Evolutionary conservation across 2,329 filamentous ascomycete species (phyloP).

Genomic region (Keithomyces neogunnii): DNA sequence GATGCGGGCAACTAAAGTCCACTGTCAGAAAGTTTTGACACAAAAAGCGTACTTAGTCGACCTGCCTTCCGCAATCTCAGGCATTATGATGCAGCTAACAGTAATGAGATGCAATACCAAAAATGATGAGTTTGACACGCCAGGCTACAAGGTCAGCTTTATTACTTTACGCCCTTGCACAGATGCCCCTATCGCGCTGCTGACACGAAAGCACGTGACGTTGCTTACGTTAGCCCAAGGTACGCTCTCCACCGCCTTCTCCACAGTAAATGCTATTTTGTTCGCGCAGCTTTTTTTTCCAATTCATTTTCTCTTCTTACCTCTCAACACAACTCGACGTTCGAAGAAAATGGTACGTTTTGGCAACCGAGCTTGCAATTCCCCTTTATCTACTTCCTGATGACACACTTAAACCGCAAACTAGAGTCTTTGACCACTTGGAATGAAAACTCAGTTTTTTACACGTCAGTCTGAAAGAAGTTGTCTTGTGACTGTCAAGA

Average conservation of each 20-base stretch:
- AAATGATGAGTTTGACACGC: too few species aligned
- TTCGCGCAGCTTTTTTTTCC: constrained; percentile 18
- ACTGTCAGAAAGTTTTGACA: not conserved
- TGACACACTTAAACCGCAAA: constrained; percentile 81
- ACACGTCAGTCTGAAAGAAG: constrained; percentile 84
- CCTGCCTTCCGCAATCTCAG: constrained; percentile 55
- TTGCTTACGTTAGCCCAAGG: constrained; percentile 13
- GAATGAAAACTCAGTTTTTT: constrained; percentile 76
- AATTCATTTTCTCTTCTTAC: constrained; percentile 8
- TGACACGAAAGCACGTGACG: constrained; percentile 23
- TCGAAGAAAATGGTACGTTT: constrained; percentile 10
- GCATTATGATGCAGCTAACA: constrained; percentile 36
- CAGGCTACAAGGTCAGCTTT: too few species aligned
- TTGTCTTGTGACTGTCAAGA: constrained; percentile 8
- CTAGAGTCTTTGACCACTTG: constrained; percentile 94
- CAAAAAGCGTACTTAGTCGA: not conserved
- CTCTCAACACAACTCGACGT: constrained; percentile 5
- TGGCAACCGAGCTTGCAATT: constrained; percentile 2
- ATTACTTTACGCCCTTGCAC: not conserved
- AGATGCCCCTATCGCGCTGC: constrained; percentile 12
- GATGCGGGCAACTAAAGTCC: constrained; percentile 62
- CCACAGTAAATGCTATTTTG: constrained; percentile 15
- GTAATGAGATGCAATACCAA: not conserved
- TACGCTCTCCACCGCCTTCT: constrained; percentile 9
- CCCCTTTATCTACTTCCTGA: constrained; percentile 42